Evolutionary conservation across 225 moss, liverwort and hornwort genomes (phyloP).

Genomic region (Polytrichum formosum): DNA sequence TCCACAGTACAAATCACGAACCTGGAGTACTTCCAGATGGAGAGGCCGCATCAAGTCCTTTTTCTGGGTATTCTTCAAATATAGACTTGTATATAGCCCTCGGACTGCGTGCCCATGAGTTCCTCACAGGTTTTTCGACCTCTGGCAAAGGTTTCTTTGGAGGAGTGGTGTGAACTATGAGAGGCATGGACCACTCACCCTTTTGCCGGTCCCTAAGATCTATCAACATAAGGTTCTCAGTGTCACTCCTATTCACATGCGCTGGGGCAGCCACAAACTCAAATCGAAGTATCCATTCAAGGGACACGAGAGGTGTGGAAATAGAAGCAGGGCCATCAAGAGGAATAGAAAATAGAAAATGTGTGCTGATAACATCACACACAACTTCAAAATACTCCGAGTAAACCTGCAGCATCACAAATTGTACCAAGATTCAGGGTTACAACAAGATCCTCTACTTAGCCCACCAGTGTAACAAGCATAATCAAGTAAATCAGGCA

Average conservation of each 20-base stretch:
- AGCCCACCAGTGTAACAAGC: no score
- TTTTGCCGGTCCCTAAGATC: conserved; percentile 77
- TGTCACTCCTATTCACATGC: conserved; percentile 68
- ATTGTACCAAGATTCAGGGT: not conserved
- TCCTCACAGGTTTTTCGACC: conserved; percentile 30
- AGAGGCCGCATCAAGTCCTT: conserved; percentile 11
- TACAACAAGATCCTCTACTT: no score
- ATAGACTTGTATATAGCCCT: conserved; percentile 44
- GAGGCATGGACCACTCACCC: conserved; percentile 93
- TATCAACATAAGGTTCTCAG: conserved; percentile 73
- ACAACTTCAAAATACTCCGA: conserved; percentile 96
- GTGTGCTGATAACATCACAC: conserved; percentile 81
- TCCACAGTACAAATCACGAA: not conserved
- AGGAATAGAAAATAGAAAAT: conserved; percentile 94
- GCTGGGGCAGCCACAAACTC: conserved; percentile 88
- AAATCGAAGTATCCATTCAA: conserved; percentile 93
- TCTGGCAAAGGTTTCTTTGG: conserved; percentile 29
- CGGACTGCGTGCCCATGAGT: conserved; percentile 53
- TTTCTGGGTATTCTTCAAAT: conserved; percentile 28
- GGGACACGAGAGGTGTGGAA: conserved; percentile 70
- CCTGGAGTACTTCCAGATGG: conserved; percentile 23
- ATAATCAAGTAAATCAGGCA: no score
- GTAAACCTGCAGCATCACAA: conserved; percentile 60
- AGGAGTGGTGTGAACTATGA: conserved; percentile 70
- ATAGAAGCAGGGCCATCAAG: conserved; percentile 89